phyloP scores from a whole-genome alignment of 78 protist genomes.

The Protostelium mycophagum region DNA sequence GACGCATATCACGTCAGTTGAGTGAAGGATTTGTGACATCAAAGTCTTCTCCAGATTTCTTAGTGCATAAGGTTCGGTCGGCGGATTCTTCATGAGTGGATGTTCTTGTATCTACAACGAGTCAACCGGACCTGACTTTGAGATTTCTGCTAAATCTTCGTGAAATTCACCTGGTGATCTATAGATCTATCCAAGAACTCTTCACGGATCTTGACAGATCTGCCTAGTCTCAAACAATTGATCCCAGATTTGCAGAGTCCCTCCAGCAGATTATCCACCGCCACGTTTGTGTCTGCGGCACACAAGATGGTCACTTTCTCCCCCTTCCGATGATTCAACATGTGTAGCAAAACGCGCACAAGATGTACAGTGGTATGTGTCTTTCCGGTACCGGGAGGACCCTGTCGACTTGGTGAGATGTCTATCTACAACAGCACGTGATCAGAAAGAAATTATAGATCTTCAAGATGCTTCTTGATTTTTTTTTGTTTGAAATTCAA shows the following conservation, averaged over 20 bases:
- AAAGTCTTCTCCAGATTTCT: not conserved
- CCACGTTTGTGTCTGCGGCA: constrained; percentile 30
- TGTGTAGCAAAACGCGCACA: not conserved
- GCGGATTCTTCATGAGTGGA: not conserved
- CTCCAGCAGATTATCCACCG: constrained; percentile 47
- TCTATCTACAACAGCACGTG: no score
- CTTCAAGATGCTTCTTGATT: no score
- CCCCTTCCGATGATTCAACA: not conserved
- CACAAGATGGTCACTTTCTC: not conserved
- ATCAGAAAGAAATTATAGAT: no score
- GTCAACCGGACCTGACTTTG: not conserved
- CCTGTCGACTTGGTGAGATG: no score
- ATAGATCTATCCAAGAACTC: constrained; percentile 1
- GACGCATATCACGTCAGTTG: constrained; percentile 39
- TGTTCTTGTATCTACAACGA: not conserved
- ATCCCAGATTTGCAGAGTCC: constrained; percentile 22
- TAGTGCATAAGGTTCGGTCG: not conserved
- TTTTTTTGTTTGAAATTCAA: no score
- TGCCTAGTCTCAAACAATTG: constrained; percentile 26
- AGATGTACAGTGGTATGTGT: not conserved
- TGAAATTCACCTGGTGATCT: not conserved
- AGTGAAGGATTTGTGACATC: not conserved
- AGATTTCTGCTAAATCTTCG: not conserved
- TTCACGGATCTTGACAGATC: constrained; percentile 1
- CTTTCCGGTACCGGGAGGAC: not conserved